A percentile compares a stretch with the other conserved stretches of the same genome.
phyloP scores from a whole-genome alignment of 2,329 filamentous ascomycete species.

The Fusarium tanahbumbuense region DNA sequence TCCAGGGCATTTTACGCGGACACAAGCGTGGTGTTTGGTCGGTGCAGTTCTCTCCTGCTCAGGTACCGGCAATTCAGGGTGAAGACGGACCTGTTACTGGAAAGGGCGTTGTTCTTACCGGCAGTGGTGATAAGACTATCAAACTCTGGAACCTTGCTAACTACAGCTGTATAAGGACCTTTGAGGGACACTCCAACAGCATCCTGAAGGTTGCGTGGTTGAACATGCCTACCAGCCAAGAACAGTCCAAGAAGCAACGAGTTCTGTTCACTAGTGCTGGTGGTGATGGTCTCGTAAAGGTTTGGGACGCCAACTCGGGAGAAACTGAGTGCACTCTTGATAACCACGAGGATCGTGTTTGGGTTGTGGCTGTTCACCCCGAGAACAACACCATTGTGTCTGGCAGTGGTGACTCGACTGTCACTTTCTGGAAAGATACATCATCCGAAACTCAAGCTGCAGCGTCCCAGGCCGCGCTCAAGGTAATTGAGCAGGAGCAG shows the following conservation, averaged over 20 bases:
- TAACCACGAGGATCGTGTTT: constrained; percentile 96
- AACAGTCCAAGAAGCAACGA: constrained; percentile 67
- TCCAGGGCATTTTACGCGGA: constrained; percentile 89
- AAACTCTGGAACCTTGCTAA: constrained; percentile 94
- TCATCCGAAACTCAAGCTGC: constrained; percentile 82
- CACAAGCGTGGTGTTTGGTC: constrained; percentile 97
- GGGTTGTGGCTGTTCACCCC: constrained; percentile 83
- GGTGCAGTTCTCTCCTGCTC: constrained; percentile 85
- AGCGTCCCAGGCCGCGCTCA: constrained; percentile 77
- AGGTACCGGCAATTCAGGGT: constrained; percentile 78
- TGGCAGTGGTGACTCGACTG: constrained; percentile 89
- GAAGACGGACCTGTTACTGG: constrained; percentile 78
- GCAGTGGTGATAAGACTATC: constrained; percentile 94
- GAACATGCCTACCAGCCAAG: constrained; percentile 61
- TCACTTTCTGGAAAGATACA: constrained; percentile 97
- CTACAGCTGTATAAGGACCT: constrained; percentile 91
- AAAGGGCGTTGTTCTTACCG: constrained; percentile 87
- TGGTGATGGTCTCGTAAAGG: constrained; percentile 93
- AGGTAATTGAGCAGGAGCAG: constrained; percentile 93
- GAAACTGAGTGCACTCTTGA: constrained; percentile 91
- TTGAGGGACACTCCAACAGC: constrained; percentile 96
- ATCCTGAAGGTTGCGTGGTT: constrained; percentile 95
- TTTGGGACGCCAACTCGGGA: constrained; percentile 90
- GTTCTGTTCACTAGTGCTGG: constrained; percentile 86
- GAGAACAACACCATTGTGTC: constrained; percentile 81